Evolutionary conservation across 768 basidiomycete species (phyloP).

Genomic region (Lactarius evosmus): DNA sequence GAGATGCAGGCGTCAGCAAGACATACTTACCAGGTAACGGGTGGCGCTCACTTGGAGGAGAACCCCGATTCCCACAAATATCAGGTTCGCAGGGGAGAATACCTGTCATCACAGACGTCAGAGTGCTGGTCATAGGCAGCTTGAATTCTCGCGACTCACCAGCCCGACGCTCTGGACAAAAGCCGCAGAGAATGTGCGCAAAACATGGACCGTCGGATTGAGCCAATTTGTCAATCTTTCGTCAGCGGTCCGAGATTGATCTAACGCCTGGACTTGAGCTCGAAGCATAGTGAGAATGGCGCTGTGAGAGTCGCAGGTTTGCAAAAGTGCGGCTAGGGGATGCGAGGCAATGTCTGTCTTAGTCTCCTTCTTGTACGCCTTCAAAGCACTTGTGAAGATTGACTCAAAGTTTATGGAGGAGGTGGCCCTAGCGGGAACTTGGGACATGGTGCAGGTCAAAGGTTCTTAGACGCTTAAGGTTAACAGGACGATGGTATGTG

Average conservation of each 20-base stretch:
- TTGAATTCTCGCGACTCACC: not conserved
- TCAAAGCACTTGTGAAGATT: not conserved
- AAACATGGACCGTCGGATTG: not conserved
- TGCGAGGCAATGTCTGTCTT: not conserved
- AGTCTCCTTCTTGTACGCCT: not conserved
- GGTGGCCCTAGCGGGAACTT: too few relatives aligned
- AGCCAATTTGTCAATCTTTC: conserved; percentile 1
- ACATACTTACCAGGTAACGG: too few relatives aligned
- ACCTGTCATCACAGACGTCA: not conserved
- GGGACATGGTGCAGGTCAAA: too few relatives aligned
- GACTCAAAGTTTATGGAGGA: not conserved
- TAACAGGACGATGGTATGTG: too few relatives aligned
- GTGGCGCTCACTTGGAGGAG: not conserved
- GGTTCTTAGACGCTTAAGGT: too few relatives aligned
- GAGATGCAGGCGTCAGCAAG: not conserved
- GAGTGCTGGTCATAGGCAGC: not conserved
- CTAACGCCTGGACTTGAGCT: not conserved
- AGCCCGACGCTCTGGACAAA: not conserved
- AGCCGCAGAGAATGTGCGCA: not conserved
- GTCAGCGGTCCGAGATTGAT: not conserved
- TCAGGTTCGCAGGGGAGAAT: too few relatives aligned
- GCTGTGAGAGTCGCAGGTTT: not conserved
- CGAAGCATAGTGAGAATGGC: not conserved
- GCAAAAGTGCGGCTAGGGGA: not conserved
- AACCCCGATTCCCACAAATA: too few relatives aligned